phyloP scores from a whole-genome alignment of 345 rosid genomes.

The Eutrema heterophyllum region DNA sequence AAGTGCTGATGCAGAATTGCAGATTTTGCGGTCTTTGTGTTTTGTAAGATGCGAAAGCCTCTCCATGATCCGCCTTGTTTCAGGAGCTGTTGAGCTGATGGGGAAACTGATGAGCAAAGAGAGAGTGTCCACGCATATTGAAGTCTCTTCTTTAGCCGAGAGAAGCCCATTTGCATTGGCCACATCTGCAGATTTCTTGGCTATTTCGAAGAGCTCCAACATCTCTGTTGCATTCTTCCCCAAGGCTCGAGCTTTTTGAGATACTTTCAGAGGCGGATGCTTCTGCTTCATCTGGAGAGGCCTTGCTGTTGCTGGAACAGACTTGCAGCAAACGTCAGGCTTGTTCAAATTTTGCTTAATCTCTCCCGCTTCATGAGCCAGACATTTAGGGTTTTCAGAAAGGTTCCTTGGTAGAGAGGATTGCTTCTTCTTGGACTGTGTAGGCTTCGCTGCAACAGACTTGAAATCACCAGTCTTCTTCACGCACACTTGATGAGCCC shows the following conservation, averaged over 20 bases:
- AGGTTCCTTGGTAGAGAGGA: neutral
- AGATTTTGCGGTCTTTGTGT: slow-evolving; percentile 7
- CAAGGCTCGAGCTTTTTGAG: neutral
- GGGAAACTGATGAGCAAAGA: neutral
- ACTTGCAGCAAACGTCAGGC: neutral
- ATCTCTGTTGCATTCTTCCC: slow-evolving; percentile 1
- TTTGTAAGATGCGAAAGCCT: neutral
- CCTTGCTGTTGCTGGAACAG: neutral
- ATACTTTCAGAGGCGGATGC: neutral
- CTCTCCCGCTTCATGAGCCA: neutral
- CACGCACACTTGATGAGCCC: neutral
- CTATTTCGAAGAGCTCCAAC: neutral
- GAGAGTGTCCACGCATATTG: slow-evolving; percentile 1
- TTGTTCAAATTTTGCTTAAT: neutral
- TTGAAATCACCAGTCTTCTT: neutral
- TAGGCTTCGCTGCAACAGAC: neutral
- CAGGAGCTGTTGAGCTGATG: neutral
- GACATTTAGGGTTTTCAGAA: neutral
- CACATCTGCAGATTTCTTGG: slow-evolving; percentile 2
- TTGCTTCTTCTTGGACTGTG: neutral
- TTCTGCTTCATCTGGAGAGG: neutral
- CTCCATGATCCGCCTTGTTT: neutral
- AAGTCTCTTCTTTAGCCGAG: neutral
- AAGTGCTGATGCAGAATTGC: neutral
- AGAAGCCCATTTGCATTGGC: neutral